Conservation (phyloP, 305 asterid genomes). For the Fraxinus angustifolia region DNA sequence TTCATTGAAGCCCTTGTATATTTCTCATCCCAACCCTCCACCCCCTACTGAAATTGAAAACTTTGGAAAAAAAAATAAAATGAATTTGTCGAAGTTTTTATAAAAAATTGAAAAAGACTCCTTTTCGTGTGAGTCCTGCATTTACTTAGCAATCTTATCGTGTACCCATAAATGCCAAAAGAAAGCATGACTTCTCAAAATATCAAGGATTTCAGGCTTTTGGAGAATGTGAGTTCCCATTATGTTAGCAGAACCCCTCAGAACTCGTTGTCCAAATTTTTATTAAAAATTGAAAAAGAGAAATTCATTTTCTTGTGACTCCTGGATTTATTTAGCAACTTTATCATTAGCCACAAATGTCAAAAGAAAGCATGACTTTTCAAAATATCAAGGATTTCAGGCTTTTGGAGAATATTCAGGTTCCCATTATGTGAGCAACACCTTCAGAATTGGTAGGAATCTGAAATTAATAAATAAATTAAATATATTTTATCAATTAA, state of each 20-base stretch:
- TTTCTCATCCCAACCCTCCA: neutral
- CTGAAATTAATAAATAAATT: neutral
- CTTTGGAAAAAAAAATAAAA: constrained; percentile 45
- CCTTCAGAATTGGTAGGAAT: neutral
- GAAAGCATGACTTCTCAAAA: neutral
- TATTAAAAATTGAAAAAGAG: neutral
- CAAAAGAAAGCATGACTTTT: constrained; percentile 1
- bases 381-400: neutral
- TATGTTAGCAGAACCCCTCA: neutral
- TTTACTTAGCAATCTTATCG: neutral
- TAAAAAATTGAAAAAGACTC: neutral
- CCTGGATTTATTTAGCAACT: neutral
- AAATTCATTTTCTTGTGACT: neutral
- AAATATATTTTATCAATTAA: neutral
- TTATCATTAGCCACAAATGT: neutral
- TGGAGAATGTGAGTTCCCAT: neutral
- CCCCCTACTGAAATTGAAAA: neutral
- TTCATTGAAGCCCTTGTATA: neutral
- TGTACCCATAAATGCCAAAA: neutral
- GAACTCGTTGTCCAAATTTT: neutral
- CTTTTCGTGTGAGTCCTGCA: neutral
- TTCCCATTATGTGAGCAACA: neutral
- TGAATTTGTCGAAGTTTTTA: neutral
- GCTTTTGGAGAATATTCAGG: neutral
- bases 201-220: neutral